Evolutionary conservation across 208 protist species (phyloP).

Genomic region (Wallacemonas sp.): DNA sequence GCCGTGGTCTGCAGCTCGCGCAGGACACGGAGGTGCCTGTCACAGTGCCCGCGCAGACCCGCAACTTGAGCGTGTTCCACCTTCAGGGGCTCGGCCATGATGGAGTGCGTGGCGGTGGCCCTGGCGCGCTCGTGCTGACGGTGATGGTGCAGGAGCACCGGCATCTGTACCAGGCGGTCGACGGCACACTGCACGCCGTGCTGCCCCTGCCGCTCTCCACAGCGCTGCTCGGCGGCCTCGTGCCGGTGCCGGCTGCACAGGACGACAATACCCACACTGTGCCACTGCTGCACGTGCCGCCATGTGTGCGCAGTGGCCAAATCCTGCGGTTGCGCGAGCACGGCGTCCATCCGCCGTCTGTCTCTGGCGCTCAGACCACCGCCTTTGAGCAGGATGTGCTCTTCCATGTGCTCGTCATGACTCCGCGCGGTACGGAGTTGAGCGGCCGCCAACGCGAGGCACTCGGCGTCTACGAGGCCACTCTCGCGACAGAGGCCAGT

Average conservation of each 20-base stretch:
- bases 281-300: slow-evolving; percentile 55
- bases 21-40: slow-evolving; percentile 35
- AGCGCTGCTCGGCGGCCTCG: slow-evolving; percentile 75
- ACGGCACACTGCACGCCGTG: slow-evolving; percentile 69
- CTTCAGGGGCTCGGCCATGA: slow-evolving; percentile 76
- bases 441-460: slow-evolving; percentile 61
- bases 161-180: slow-evolving; percentile 56
- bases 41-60: slow-evolving; percentile 37
- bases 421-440: slow-evolving; percentile 51
- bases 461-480: slow-evolving; percentile 49
- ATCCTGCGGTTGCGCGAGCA: slow-evolving; percentile 42
- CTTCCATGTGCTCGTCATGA: slow-evolving; percentile 77
- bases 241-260: slow-evolving; percentile 37
- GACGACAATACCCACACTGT: background rate
- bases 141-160: slow-evolving; percentile 74
- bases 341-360: slow-evolving; percentile 21
- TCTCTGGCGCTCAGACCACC: background rate
- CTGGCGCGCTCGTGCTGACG: slow-evolving; percentile 78
- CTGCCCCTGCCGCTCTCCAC: slow-evolving; percentile 77
- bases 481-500: no score
- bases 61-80: slow-evolving; percentile 46
- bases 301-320: slow-evolving; percentile 77
- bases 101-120: slow-evolving; percentile 72
- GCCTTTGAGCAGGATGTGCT: slow-evolving; percentile 19
- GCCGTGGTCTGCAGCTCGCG: slow-evolving; percentile 51